Percentiles rank a stretch among this genome's conserved stretches.
These are phyloP conservation scores for Zygoascus bituminiphila DNA, from an alignment of 805 yeast species.

Conservation along the genomic window DNA sequence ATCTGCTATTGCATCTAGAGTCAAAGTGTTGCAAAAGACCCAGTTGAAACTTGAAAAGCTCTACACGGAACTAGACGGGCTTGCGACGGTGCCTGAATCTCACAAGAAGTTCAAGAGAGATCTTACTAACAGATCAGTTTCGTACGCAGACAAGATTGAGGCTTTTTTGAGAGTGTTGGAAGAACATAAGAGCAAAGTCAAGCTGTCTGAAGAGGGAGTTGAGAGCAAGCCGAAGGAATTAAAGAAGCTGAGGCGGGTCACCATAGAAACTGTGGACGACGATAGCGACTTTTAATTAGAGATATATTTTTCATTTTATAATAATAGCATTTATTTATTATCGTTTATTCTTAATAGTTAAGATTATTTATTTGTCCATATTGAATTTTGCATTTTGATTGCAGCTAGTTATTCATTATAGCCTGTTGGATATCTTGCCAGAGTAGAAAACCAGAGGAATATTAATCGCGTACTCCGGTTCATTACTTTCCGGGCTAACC, in stretches of 20 bases:
- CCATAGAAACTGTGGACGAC: slow-evolving; percentile 18
- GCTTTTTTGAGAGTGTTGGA: slow-evolving; percentile 14
- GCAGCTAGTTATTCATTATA: background rate
- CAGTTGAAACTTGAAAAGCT: slow-evolving; percentile 21
- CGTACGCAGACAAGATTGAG: slow-evolving; percentile 20
- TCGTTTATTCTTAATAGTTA: too few relatives aligned
- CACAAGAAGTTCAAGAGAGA: slow-evolving; percentile 16
- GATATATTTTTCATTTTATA: background rate
- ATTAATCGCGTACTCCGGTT: background rate
- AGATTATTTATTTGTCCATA: too few relatives aligned
- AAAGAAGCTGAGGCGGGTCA: slow-evolving; percentile 10
- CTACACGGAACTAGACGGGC: slow-evolving; percentile 19
- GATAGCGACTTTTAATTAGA: slow-evolving; percentile 15
- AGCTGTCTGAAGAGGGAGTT: slow-evolving; percentile 5
- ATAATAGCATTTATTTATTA: background rate
- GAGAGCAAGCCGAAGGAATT: background rate
- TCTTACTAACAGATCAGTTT: slow-evolving; percentile 14
- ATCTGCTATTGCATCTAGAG: slow-evolving; percentile 15
- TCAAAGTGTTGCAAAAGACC: slow-evolving; percentile 22
- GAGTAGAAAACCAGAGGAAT: background rate
- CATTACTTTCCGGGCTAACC: slow-evolving; percentile 2
- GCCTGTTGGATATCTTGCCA: background rate
- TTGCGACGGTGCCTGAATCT: slow-evolving; percentile 5
- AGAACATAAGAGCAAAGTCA: slow-evolving; percentile 8
- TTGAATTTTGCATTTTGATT: too few relatives aligned